A percentile compares a stretch with the other conserved stretches of the same genome.
Conservation (phyloP, 805 yeast genomes). For the Wickerhamomyces silvicola region DNA sequence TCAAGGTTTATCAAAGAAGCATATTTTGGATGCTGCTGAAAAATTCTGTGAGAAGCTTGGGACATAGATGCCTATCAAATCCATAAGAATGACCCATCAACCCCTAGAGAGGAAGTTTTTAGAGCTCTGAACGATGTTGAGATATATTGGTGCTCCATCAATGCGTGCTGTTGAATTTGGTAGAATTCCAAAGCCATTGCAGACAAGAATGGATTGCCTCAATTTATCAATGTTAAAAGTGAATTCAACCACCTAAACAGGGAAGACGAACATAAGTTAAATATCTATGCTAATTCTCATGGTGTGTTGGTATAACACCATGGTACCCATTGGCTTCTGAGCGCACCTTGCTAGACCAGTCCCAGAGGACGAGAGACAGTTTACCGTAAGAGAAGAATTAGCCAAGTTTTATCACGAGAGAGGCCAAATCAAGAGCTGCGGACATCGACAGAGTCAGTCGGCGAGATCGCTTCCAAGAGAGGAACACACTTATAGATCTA, state of each 20-base stretch:
- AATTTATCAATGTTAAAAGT: slow-evolving; percentile 51
- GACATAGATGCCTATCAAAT: slow-evolving; percentile 47
- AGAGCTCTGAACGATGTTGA: slow-evolving; percentile 44
- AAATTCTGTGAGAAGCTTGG: slow-evolving; percentile 35
- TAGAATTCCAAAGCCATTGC: slow-evolving; percentile 45
- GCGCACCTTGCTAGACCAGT: slow-evolving; percentile 40
- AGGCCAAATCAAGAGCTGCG: slow-evolving; percentile 1
- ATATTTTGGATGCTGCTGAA: slow-evolving; percentile 34
- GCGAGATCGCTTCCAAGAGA: slow-evolving; percentile 40
- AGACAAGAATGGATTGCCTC: slow-evolving; percentile 45
- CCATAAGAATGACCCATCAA: slow-evolving; percentile 40
- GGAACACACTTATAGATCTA: slow-evolving; percentile 49
- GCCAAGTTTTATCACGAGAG: not conserved
- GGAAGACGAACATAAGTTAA: slow-evolving; percentile 59
- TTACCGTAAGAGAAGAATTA: slow-evolving; percentile 2
- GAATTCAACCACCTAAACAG: slow-evolving; percentile 46
- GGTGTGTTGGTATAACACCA: slow-evolving; percentile 51
- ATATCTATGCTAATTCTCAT: slow-evolving; percentile 40
- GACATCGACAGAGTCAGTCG: slow-evolving; percentile 38
- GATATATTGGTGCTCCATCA: slow-evolving; percentile 54
- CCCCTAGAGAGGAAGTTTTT: slow-evolving; percentile 45
- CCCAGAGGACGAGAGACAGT: slow-evolving; percentile 4
- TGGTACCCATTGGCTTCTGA: slow-evolving; percentile 56
- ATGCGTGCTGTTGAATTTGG: slow-evolving; percentile 49
- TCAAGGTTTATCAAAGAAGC: slow-evolving; percentile 36